phyloP scores from a whole-genome alignment of 2,329 filamentous ascomycete species.

The Botrytis galanthina region DNA sequence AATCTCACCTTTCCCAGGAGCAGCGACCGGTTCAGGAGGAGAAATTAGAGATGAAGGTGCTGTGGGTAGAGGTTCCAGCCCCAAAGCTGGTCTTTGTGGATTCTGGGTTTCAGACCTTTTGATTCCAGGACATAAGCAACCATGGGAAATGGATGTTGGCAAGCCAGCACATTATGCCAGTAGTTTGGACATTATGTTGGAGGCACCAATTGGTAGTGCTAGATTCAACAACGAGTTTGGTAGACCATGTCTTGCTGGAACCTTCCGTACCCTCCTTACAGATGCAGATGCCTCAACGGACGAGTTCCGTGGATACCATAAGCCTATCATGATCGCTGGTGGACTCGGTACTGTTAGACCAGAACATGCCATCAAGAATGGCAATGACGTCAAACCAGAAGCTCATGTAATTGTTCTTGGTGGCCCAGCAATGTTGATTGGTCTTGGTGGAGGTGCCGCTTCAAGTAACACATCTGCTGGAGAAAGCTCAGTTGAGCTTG shows the following conservation, averaged over 20 bases:
- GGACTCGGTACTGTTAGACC: constrained; percentile 91
- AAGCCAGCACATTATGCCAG: constrained; percentile 90
- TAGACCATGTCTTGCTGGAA: constrained; percentile 80
- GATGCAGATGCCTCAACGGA: constrained; percentile 59
- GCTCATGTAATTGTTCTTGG: constrained; percentile 90
- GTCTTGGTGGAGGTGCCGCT: constrained; percentile 90
- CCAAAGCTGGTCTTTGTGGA: constrained; percentile 86
- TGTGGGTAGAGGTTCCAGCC: constrained; percentile 86
- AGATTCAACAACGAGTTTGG: constrained; percentile 99
- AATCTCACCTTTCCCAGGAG: constrained; percentile 88
- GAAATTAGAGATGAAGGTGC: constrained; percentile 95
- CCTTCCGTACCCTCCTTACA: constrained; percentile 85
- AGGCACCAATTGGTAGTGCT: constrained; percentile 91
- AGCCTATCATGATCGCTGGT: constrained; percentile 97
- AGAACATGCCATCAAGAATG: constrained; percentile 83
- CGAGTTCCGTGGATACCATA: constrained; percentile 79
- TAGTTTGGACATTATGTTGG: constrained; percentile 94
- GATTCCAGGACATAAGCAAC: constrained; percentile 77
- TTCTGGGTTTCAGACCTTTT: constrained; percentile 94
- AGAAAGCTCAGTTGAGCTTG: constrained; percentile 85
- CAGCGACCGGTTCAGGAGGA: constrained; percentile 91
- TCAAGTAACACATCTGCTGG: constrained; percentile 86
- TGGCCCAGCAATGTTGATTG: constrained; percentile 96
- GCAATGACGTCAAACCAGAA: constrained; percentile 75
- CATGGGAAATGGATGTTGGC: constrained; percentile 90